Base-by-base conservation (phyloP, 2,329 filamentous ascomycete genomes). In the Chaetoscypha palmicola region DNA sequence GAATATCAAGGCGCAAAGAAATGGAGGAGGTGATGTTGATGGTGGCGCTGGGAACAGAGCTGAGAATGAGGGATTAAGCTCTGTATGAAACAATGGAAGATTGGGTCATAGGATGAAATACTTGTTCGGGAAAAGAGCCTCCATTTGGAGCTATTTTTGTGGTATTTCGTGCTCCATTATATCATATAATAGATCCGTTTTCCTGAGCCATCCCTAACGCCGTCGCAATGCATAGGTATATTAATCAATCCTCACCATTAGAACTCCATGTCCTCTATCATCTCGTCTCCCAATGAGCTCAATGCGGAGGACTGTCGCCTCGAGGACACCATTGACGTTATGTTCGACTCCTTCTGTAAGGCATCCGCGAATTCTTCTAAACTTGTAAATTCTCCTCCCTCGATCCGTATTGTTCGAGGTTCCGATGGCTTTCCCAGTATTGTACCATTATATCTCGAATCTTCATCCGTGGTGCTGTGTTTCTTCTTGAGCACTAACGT, bases 381-480 rank as follows among this genome's bases (percentile, higher is more conserved):
- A 47, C 74, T 85, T 39, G 78, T 74, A 5, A 74, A 74, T 24
- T 77, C 71, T 16, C 86, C 86, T 33, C 90, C 90, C 62, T 94
- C 89, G 40, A 94, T 82, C 40, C 81, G 71, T 21, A 95, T 69
- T 5, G 83, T 76, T 58, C 78, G 79, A 45, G 81, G 76, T 53
- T 94, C 87, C 38, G 74, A 75, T 34, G 74, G 71, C 52, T 81
- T 81, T 3, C 91, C 91, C 9, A 97, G 71, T 0, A 92, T 76
- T 0, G 91, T 95, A 22, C 87, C 88, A 54, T 83, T 79, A 63
- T 88, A 94, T 58, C 91, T 83, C 8, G 83, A 82, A 59, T 94
- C 89, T 58, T 94, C 88, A 50, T 85, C 86, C 1, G 84, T 86
- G 57, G 92, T 94, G 67, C 83, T 89, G 64, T 94, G 86, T 61